Conservation (phyloP, 83 land plant species). For the Isoetes engelmannii region DNA sequence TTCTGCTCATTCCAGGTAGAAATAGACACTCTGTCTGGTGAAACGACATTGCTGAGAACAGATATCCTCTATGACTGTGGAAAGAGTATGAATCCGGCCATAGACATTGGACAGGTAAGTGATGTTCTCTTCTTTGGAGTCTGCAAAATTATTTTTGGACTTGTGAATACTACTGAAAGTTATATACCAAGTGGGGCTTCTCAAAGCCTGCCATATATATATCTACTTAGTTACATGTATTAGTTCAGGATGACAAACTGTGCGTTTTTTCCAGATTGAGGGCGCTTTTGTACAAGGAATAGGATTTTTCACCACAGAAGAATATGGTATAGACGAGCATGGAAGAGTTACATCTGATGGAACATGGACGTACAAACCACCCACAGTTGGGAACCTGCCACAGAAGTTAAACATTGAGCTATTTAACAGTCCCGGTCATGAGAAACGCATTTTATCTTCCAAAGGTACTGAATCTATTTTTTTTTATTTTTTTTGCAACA, state of each 20-base stretch:
- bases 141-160: background rate
- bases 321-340: constrained; percentile 43
- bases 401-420: constrained; percentile 66
- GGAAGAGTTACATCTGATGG: constrained; percentile 61
- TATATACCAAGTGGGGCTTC: background rate
- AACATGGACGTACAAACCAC: constrained; percentile 95
- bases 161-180: background rate
- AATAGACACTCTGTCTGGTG: constrained; percentile 74
- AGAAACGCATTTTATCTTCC: constrained; percentile 71
- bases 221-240: background rate
- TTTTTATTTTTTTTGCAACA: background rate
- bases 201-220: constrained; percentile 1
- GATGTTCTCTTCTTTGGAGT: background rate
- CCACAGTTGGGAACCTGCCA: constrained; percentile 76
- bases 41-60: constrained; percentile 53
- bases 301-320: constrained; percentile 75
- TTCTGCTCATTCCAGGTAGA: constrained; percentile 62
- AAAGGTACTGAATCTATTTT: constrained; percentile 42
- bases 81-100: constrained; percentile 86
- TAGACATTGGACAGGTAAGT: constrained; percentile 91
- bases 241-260: background rate
- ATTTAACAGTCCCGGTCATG: constrained; percentile 59
- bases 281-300: constrained; percentile 93
- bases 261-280: constrained; percentile 54
- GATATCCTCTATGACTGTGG: constrained; percentile 91